Percentiles rank a stretch among this genome's conserved stretches.
Evolutionary conservation across 345 rosid genomes (phyloP).

Genomic region (Bruguiera sexangula): DNA sequence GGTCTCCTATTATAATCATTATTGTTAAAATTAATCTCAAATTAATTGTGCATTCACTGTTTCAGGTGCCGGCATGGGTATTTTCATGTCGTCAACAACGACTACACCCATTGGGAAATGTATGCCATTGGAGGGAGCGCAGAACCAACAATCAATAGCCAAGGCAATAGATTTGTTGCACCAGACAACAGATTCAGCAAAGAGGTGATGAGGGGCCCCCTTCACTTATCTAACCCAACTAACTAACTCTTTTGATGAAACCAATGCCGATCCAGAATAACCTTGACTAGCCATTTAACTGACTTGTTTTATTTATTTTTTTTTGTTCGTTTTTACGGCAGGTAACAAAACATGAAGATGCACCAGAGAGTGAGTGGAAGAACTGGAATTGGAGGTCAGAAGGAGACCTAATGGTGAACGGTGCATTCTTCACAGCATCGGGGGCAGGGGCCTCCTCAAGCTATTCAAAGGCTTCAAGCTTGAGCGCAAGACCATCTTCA

Average conservation of each 20-base stretch:
- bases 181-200: conserved; percentile 23
- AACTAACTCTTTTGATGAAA: conserved; percentile 11
- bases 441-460: conserved; percentile 32
- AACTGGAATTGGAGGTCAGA: conserved; percentile 35
- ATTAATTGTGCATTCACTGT: background rate
- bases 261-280: background rate
- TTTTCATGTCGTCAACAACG: conserved; percentile 34
- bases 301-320: too few species aligned
- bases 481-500: conserved; percentile 29
- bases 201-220: conserved; percentile 12
- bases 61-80: conserved; percentile 32
- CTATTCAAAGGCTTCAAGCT: conserved; percentile 28
- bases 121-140: conserved; percentile 37
- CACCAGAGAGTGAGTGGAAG: conserved; percentile 32
- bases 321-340: background rate
- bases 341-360: conserved; percentile 35
- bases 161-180: conserved; percentile 31
- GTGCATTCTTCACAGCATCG: conserved; percentile 29
- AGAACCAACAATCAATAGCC: conserved; percentile 27
- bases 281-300: too few species aligned
- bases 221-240: conserved; percentile 8
- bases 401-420: conserved; percentile 26
- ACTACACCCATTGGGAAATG: conserved; percentile 35
- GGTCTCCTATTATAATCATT: background rate
- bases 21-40: background rate